Evolutionary conservation across 2,329 filamentous ascomycete genomes (phyloP).

Genomic region (Penicillium sp.): DNA sequence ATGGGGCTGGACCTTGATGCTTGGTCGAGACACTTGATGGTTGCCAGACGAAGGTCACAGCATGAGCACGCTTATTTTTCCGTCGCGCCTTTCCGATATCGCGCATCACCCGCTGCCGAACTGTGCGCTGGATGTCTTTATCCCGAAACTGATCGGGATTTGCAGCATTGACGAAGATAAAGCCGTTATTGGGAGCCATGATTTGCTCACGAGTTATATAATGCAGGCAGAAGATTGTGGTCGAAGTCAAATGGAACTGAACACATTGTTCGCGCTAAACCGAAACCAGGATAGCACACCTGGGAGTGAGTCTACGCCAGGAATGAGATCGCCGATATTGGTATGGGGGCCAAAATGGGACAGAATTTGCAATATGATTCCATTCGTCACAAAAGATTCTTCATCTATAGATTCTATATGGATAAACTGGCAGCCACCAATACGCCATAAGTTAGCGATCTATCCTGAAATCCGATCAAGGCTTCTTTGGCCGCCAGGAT

Average conservation of each 20-base stretch:
- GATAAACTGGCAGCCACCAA: no score
- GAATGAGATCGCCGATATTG: no score
- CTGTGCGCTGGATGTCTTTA: slow-evolving; percentile 11
- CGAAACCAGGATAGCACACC: not conserved
- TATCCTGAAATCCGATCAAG: no score
- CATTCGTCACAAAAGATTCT: no score
- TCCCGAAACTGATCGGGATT: slow-evolving; percentile 14
- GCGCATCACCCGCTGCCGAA: slow-evolving; percentile 20
- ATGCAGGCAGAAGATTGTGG: no score
- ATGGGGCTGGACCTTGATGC: not conserved
- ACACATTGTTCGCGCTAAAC: not conserved
- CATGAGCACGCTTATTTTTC: slow-evolving; percentile 1
- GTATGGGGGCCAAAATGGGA: not conserved
- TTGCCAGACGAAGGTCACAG: slow-evolving; percentile 13
- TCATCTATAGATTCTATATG: no score
- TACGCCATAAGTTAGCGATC: no score
- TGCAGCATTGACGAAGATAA: slow-evolving; percentile 13
- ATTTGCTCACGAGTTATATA: no score
- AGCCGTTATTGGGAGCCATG: not conserved
- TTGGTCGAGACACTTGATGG: not conserved
- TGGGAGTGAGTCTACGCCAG: no score
- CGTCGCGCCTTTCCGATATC: slow-evolving; percentile 13
- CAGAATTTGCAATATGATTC: no score
- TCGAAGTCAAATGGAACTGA: not conserved
- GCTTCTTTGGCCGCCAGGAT: not conserved